Base-by-base conservation (phyloP, 192 early-diverging fungal species). In the Allomyces arbusculus region DNA sequence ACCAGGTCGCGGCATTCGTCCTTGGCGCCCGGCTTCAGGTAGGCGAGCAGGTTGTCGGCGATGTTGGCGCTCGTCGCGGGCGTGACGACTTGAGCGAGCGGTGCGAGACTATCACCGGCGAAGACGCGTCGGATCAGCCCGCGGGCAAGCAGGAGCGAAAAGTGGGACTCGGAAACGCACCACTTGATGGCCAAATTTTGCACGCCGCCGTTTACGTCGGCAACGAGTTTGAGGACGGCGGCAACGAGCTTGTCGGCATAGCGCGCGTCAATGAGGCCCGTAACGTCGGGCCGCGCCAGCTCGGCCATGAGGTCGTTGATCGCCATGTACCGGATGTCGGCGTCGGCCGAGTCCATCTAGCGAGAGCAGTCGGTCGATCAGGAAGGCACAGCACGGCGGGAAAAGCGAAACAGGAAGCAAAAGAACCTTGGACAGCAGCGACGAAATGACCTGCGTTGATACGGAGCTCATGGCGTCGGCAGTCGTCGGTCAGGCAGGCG, bases 251-350 rank as follows among this genome's bases (percentile, higher is more conserved):
- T 40, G 69, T 80, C 80, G 25, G 68, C 45, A 62, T 80, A 78
- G 28, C 71, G 70, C 24, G 80, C 70, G 14, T 89, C 86, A 26
- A 79, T 5, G 62, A 78, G 79, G 9, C 78, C 70, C 10, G 63
- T 67, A 67, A 86, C 82, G 24, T 68, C 69, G 10, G 82, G 78
- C 64, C 81, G 82, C 55, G 81, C 78, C 16, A 90, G 78, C 65
- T 87, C 87, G 14, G 79, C 82, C 69, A 82, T 84, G 61, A 92
- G 75, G 74, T 92, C 91, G 66, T 82, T 81, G 23, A 82, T 63
- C 24, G 89, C 91, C 91, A 92, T 92, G 73, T 84, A 91, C 55
- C 91, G 86, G 71, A 87, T 87, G 74, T 92, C 91, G 23, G 86
- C 80, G 73, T 92, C 91, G 33, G 67, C 33, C 33, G 33, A 40